A percentile compares a stretch with the other conserved stretches of the same genome.
These are phyloP conservation scores for Hansenula lynferdii DNA, from an alignment of 1,139 yeast genomes.

Conservation along the genomic window DNA sequence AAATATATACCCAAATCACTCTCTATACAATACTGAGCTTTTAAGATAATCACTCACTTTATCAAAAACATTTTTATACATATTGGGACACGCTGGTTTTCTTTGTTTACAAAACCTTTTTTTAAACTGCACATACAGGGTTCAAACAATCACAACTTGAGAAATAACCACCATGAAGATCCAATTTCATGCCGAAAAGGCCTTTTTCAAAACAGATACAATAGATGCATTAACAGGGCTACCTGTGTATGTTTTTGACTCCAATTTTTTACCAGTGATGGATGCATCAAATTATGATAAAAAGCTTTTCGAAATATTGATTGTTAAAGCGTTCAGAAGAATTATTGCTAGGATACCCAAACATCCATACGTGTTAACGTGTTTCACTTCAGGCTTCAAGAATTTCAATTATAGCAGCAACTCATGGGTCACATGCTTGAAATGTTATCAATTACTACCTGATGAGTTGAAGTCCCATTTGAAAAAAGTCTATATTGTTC, in stretches of 20 bases:
- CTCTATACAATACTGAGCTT: no score
- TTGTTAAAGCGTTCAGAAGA: conserved; percentile 32
- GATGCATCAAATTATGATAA: conserved; percentile 28
- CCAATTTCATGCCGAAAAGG: conserved; percentile 36
- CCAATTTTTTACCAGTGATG: conserved; percentile 68
- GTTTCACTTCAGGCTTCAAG: conserved; percentile 75
- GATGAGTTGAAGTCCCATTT: conserved; percentile 49
- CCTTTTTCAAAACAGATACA: conserved; percentile 55
- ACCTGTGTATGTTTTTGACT: conserved; percentile 71
- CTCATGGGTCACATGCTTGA: conserved; percentile 76
- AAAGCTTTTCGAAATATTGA: conserved; percentile 33
- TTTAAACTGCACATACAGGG: no score
- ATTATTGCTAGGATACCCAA: conserved; percentile 40
- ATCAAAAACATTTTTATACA: no score
- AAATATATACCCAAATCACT: no score
- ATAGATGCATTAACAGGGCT: conserved; percentile 56
- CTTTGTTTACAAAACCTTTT: no score
- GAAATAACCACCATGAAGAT: conserved; percentile 18
- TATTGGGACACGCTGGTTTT: no score
- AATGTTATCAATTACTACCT: conserved; percentile 68
- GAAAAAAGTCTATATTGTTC: conserved; percentile 70
- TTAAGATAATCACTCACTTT: no score
- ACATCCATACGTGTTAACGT: conserved; percentile 56
- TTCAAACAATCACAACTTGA: no score
- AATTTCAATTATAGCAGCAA: conserved; percentile 38